Conservation (phyloP, 1,284 basidiomycete species). For the Coriolopsis trogii region DNA sequence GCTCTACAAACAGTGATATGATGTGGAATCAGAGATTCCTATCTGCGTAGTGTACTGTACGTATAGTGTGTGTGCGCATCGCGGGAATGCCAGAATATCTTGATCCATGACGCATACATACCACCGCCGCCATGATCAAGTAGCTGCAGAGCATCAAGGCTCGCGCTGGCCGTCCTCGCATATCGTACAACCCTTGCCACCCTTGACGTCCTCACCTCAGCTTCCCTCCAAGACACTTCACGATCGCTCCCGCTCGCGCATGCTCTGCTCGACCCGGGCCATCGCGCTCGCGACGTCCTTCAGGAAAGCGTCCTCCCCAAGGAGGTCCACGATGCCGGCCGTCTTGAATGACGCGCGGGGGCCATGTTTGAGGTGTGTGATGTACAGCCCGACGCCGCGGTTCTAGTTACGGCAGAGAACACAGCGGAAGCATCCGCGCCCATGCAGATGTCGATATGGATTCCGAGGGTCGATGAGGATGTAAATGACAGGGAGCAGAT, state of each 20-base stretch:
- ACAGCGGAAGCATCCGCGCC: conserved; percentile 3
- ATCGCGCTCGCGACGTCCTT: conserved; percentile 74
- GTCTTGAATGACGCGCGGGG: conserved; percentile 65
- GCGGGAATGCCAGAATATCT: too few species aligned
- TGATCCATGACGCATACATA: too few species aligned
- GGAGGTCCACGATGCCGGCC: conserved; percentile 65
- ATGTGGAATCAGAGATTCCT: too few species aligned
- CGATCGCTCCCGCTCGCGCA: conserved; percentile 18
- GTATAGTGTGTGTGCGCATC: not conserved
- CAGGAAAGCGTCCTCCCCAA: conserved; percentile 74
- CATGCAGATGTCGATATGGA: conserved; percentile 9
- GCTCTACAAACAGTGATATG: not conserved
- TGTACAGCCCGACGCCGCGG: conserved; percentile 75
- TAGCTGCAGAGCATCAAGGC: too few species aligned
- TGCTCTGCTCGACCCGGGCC: conserved; percentile 34
- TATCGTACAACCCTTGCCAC: too few species aligned
- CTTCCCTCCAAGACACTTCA: too few species aligned
- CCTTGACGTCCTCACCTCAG: too few species aligned
- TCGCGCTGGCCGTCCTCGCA: too few species aligned
- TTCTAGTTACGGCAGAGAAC: conserved; percentile 45
- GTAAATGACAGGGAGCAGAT: too few species aligned
- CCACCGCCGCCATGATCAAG: too few species aligned
- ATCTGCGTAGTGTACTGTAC: too few species aligned
- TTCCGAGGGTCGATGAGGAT: too few species aligned
- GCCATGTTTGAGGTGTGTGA: conserved; percentile 72